These are phyloP conservation scores for Fusarium sp. DNA, from an alignment of 2,329 filamentous ascomycete genomes.

Conservation along the genomic window DNA sequence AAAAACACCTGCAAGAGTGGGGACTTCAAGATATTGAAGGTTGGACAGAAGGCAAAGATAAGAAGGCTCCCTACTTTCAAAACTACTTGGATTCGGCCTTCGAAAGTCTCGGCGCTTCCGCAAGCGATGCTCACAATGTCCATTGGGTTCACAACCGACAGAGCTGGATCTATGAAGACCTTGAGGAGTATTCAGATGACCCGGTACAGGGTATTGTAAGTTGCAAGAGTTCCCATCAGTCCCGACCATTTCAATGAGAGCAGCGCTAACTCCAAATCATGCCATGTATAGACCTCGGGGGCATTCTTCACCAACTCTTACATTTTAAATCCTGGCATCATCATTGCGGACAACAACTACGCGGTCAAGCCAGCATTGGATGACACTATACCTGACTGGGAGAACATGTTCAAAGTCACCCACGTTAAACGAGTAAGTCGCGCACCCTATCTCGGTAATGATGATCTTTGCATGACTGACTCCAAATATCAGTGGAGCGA, in stretches of 20 bases:
- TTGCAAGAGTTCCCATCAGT: too few relatives aligned
- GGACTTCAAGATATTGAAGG: not conserved
- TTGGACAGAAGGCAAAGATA: not conserved
- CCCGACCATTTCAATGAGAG: too few relatives aligned
- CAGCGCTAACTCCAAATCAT: too few relatives aligned
- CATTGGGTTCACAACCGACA: not conserved
- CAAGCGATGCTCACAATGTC: not conserved
- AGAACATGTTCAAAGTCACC: not conserved
- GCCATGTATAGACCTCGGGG: too few relatives aligned
- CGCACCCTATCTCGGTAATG: too few relatives aligned
- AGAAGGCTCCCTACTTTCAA: not conserved
- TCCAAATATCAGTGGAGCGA: constrained; percentile 6
- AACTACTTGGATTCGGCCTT: constrained; percentile 10
- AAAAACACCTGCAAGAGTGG: too few relatives aligned
- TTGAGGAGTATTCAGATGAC: too few relatives aligned
- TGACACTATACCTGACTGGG: accelerated
- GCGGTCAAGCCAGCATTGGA: not conserved
- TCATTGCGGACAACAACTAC: constrained; percentile 12
- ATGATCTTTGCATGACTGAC: too few relatives aligned
- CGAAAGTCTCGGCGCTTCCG: not conserved
- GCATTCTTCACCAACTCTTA: constrained; percentile 5
- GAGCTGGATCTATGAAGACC: too few relatives aligned
- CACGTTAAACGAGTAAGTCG: constrained; percentile 1
- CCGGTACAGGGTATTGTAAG: too few relatives aligned
- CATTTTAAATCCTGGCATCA: not conserved